Percentiles rank a stretch among this genome's conserved stretches.
phyloP scores from a whole-genome alignment of 768 basidiomycete species.

The Favolaschia claudopus region DNA sequence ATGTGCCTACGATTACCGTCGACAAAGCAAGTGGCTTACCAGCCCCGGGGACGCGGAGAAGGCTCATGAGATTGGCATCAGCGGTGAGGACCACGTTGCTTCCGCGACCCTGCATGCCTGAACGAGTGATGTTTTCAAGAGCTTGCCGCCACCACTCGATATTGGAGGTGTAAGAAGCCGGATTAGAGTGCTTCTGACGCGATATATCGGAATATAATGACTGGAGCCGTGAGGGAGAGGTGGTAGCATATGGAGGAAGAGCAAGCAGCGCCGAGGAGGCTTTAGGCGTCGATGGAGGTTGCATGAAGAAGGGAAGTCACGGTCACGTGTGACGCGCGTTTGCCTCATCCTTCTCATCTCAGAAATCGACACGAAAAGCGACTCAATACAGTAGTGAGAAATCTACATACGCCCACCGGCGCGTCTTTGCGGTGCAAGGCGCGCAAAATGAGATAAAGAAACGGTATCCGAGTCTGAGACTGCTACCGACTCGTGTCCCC shows the following conservation, averaged over 20 bases:
- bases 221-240: conserved; percentile 66
- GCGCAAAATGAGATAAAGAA: conserved; percentile 14
- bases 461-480: conserved; percentile 16
- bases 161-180: conserved; percentile 80
- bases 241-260: conserved; percentile 55
- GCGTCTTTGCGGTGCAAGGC: conserved; percentile 11
- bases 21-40: conserved; percentile 80
- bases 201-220: conserved; percentile 91
- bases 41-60: conserved; percentile 67
- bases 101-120: conserved; percentile 57
- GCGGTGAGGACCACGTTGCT: conserved; percentile 71
- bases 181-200: conserved; percentile 84
- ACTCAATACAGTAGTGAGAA: neutral
- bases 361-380: conserved; percentile 14
- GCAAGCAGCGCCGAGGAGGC: conserved; percentile 31
- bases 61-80: conserved; percentile 60
- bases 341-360: neutral
- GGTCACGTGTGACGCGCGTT: neutral
- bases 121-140: conserved; percentile 65
- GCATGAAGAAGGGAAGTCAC: conserved; percentile 12
- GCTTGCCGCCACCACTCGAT: conserved; percentile 88
- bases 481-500: too few species aligned
- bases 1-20: conserved; percentile 80
- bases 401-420: conserved; percentile 3
- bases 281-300: conserved; percentile 18